Base-by-base conservation (phyloP, 2,329 filamentous ascomycete genomes). In the Cladosporium austrohemisphaericum region DNA sequence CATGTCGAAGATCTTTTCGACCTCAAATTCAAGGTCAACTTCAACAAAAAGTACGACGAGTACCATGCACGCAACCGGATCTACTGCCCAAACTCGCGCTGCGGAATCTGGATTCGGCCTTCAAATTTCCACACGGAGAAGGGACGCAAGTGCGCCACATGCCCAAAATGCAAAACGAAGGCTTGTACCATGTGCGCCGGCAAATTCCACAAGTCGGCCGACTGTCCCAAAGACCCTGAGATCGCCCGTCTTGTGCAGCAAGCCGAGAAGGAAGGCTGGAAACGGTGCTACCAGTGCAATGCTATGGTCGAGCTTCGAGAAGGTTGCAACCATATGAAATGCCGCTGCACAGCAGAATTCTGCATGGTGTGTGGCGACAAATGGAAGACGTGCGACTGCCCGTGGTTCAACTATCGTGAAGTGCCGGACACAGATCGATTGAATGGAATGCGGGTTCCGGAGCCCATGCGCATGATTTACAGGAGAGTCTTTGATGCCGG, bases 261-360 rank as follows among this genome's bases (percentile, higher is more conserved):
- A 51, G 84, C 83, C 5, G 80, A 82, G 57, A 73, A 82, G 20
- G 74, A 83, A 45, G 85, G 85, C 19, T 91, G 85, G 84, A 84
- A 88, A 65, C 76, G 81, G 38, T 95, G 88, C 65, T 84, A 83
- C 63, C 82, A 76, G 54, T 95, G 90, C 69, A 80, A 78, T 55
- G 75, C 79, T 31, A 76, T 87, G 73, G 85, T 94, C 36, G 86
- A 94, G 66, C 71, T 89, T 41, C 85, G 85, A 58, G 86, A 92
- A 66, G 88, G 88, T 36, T 90, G 86, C 68, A 91, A 92, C 68
- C 89, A 92, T 65, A 92, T 94, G 81, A 89, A 82, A 22, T 95
- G 89, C 65, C 86, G 83, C 36, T 95, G 90, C 62, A 84, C 80
- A 47, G 87, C 87, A 22, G 80, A 94, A 59, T 94, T 94, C 62